Base-by-base conservation (phyloP, 2,329 filamentous ascomycete genomes). In the Dactylellina haptotyla region DNA sequence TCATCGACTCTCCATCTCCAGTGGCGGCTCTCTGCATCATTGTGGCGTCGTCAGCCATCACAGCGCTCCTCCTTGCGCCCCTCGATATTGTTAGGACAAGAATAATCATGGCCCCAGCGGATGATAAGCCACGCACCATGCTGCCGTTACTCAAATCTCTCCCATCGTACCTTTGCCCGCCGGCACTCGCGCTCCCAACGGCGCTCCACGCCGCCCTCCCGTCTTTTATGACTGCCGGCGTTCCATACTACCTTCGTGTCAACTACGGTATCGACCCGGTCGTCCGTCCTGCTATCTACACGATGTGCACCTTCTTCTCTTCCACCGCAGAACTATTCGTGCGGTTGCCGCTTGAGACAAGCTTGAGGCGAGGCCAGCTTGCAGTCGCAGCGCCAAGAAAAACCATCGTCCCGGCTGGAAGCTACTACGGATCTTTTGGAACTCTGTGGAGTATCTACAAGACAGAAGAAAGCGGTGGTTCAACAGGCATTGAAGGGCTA, bases 341-440 rank as follows among this genome's bases (percentile, higher is more conserved):
- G 76, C 93, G 94, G 79, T 87, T 98, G 10, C 95, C 95, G 0
- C 84, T 98, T 3, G 95, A 99, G 82, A 98, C 94, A 0, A 90
- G 97, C 14, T 85, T 98, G 5, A 89, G 95, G 51, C 88, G 95
- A 71, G 94, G 92, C 3, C 95, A 99, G 81, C 89, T 95, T 70
- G 85, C 89, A 1, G 88, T 92, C 0, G 76, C 76, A 81, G 81
- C 58, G 77, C 83, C 81, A 51, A 79, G 91, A 48, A 88, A 92
- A 63, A 93, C 92, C 0, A 89, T 97, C 62, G 88, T 98, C 0
- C 88, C 90, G 1, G 85, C 91, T 0, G 93, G 93, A 1, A 87
- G 87, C 2, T 99, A 97, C 80, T 85, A 87, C 32, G 95, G 95
- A n/a, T 85, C 97, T 0, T 80, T 95, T n/a, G 91, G 92, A 2